Evolutionary conservation across 2,329 filamentous ascomycete genomes (phyloP), one percentile per base, ranked within the genome.

Genomic region (Fusarium sp.): DNA sequence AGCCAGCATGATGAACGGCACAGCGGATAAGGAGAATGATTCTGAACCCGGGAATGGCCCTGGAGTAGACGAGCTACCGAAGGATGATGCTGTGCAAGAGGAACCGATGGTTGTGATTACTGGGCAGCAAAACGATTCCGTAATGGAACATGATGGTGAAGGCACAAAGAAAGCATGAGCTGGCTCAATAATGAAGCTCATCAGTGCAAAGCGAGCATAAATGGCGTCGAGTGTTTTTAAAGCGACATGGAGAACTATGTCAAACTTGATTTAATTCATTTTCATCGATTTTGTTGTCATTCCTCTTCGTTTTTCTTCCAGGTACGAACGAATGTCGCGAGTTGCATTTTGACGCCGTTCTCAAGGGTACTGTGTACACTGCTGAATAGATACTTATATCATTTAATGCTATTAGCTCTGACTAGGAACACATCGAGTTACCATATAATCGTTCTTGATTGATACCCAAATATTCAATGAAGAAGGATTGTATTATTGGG

Each of bases 111-210:
- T 34, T 30, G 31, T 44, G 50, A 26, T 38, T 23, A 34, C 28
- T 52, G 38, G 45, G 13, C 51, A 57, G 26, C 41, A 13, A 45
- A 59, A 49, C 34, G 34, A 47, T 26, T 55, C 44, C 16, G 45
- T 18, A 26, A 62, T 67, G 57, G 68, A 72, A 23, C 37, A 69
- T 18, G 69, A 71, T 41, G 59, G 42, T 6, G 49, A 60, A 26
- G 45, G 56, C 31, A 37, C 49, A 23, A 57, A 49, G 36, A 23
- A 57, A 49, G 36, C 51, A 56, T 37, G 64, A 65, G 40, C 41
- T 47, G 50, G 57, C 37, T 41, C 49, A 31, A 47, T 16, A 18
- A 36, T 28, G 26, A 44, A 11, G 41, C 26, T 18, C 26, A 12
- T n/a, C 6, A 16, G 16, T 16, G 16, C 12, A 44, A 30, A 44